phyloP scores from a whole-genome alignment of 1,139 yeast species.

The Magnusiomyces paraingens region DNA sequence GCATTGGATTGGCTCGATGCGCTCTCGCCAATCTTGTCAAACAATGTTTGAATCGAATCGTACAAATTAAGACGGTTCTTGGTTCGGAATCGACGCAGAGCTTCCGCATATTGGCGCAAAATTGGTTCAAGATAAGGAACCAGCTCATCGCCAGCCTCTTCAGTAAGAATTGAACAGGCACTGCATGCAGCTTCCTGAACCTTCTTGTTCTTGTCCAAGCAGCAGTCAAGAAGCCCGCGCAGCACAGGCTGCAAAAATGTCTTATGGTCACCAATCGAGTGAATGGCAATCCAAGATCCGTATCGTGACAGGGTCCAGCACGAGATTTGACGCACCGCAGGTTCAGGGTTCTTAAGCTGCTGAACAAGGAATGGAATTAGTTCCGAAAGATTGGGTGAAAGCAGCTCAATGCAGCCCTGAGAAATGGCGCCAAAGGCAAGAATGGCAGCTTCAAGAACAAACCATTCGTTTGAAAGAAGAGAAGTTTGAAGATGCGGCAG shows the following conservation, averaged over 20 bases:
- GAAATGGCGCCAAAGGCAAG: slow-evolving; percentile 94
- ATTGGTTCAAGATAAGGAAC: slow-evolving; percentile 58
- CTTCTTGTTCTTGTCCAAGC: slow-evolving; percentile 76
- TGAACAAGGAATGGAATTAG: slow-evolving; percentile 82
- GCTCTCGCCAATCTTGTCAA: slow-evolving; percentile 57
- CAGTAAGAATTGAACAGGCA: slow-evolving; percentile 77
- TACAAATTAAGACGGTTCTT: slow-evolving; percentile 74
- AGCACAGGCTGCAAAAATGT: slow-evolving; percentile 66
- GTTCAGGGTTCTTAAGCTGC: slow-evolving; percentile 65
- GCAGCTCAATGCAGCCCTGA: slow-evolving; percentile 72
- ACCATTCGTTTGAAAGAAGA: slow-evolving; percentile 71
- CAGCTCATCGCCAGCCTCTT: slow-evolving; percentile 58
- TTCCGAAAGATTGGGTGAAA: slow-evolving; percentile 67
- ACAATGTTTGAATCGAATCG: slow-evolving; percentile 89
- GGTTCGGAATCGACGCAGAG: slow-evolving; percentile 73
- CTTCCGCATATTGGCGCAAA: slow-evolving; percentile 60
- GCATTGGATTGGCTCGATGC: slow-evolving; percentile 43
- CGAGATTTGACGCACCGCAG: slow-evolving; percentile 84
- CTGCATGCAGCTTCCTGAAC: slow-evolving; percentile 95
- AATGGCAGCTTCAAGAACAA: slow-evolving; percentile 85
- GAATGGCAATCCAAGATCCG: slow-evolving; percentile 59
- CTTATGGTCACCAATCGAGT: slow-evolving; percentile 47
- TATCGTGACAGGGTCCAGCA: slow-evolving; percentile 94
- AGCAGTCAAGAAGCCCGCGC: slow-evolving; percentile 65
- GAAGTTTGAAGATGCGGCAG: slow-evolving; percentile 72